Evolutionary conservation across 768 basidiomycete species (phyloP).

Genomic region (Lepiota brunneoincarnata): DNA sequence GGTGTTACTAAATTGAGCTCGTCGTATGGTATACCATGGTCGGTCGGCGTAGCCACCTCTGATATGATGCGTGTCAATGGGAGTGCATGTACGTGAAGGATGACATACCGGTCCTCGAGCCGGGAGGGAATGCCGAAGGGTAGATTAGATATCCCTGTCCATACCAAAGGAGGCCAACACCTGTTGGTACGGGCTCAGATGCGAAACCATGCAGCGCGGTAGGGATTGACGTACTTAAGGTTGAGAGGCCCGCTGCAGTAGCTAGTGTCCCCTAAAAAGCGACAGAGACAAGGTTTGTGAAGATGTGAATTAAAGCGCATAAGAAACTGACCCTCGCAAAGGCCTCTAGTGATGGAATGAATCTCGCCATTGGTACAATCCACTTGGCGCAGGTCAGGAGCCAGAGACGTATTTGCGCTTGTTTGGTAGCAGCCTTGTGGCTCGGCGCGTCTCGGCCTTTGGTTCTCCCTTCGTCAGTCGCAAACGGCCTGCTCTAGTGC

Average conservation of each 20-base stretch:
- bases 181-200: conserved; percentile 29
- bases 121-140: conserved; percentile 76
- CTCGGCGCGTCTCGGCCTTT: too few relatives aligned
- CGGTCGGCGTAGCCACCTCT: conserved; percentile 73
- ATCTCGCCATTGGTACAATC: conserved; percentile 28
- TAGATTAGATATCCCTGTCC: conserved; percentile 91
- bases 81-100: background rate
- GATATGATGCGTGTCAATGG: conserved; percentile 3
- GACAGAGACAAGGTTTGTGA: background rate
- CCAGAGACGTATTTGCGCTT: background rate
- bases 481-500: too few relatives aligned
- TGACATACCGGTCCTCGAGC: conserved; percentile 69
- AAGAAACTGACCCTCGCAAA: conserved; percentile 40
- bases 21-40: conserved; percentile 72
- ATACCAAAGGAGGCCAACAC: conserved; percentile 74
- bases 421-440: background rate
- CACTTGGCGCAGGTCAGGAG: background rate
- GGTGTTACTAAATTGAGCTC: conserved; percentile 69
- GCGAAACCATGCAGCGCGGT: conserved; percentile 4
- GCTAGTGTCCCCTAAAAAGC: conserved; percentile 46
- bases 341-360: conserved; percentile 43
- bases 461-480: too few relatives aligned
- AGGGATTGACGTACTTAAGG: conserved; percentile 40
- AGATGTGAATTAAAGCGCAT: too few relatives aligned
- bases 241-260: conserved; percentile 55